Percentiles rank a stretch among this genome's conserved stretches.
These are phyloP conservation scores for Xylaria polymorpha DNA, from an alignment of 2,329 filamentous ascomycete species.

Conservation along the genomic window DNA sequence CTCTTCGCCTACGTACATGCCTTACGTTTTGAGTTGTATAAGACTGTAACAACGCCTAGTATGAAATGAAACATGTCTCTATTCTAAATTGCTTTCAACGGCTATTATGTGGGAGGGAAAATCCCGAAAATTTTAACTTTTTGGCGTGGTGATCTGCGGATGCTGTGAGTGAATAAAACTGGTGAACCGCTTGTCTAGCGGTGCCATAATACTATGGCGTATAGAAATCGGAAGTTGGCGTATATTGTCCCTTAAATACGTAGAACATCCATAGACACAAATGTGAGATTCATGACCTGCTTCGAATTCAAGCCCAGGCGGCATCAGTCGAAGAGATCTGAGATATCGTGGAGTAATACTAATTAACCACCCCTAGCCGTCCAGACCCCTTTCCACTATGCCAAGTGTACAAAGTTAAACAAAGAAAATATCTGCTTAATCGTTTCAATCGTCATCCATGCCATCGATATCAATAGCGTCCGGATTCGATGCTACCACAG, in stretches of 20 bases:
- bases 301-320: constrained; percentile 15
- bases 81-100: background rate
- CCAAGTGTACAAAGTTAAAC: constrained; percentile 39
- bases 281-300: constrained; percentile 14
- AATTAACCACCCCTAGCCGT: constrained; percentile 28
- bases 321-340: constrained; percentile 22
- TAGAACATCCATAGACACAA: constrained; percentile 4
- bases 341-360: constrained; percentile 32
- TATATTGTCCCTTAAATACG: constrained; percentile 12
- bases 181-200: background rate
- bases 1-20: constrained; percentile 21
- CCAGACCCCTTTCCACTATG: constrained; percentile 36
- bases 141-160: background rate
- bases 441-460: constrained; percentile 67
- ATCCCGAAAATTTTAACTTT: background rate
- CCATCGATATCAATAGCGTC: constrained; percentile 86
- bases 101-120: background rate
- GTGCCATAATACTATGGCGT: background rate
- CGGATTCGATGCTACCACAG: constrained; percentile 72
- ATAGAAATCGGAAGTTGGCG: constrained; percentile 11
- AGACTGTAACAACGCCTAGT: constrained; percentile 27
- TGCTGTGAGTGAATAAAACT: background rate
- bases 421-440: constrained; percentile 31
- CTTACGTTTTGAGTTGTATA: constrained; percentile 22
- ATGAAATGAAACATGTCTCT: constrained; percentile 29